Evolutionary conservation across 345 rosid species (phyloP), one percentile per base, ranked within the genome.

Genomic region (Arabidopsis suecica): DNA sequence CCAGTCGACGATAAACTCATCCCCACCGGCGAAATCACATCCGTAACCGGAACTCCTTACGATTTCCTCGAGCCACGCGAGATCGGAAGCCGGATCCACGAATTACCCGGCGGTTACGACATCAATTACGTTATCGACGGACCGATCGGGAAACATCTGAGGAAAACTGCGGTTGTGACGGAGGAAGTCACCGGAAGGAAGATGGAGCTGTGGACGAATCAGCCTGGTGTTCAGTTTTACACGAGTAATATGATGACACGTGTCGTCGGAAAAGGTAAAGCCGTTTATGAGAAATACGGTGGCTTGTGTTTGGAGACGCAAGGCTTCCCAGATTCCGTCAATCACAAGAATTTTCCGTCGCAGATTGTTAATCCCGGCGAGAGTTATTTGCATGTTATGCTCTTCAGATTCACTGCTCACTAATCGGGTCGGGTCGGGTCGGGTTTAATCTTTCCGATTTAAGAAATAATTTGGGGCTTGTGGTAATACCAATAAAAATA

Each of bases 311-410:
- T 89, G 80, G 90, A 92, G 89, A 90, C 96, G 47, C 98, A 85
- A 69, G 98, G 90, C 2, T 92, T 90, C 25, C 99, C 97, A 0
- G 93, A 90, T 77, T 77, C 96, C 0, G 98, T 95, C 16, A 89
- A 95, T 68, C 88, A 89, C 12, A 84, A 77, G 2, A 81, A 84
- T 61, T 95, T 95, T 50, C 99, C 97, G n/a, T 81, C 89, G 1
- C 93, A 89, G 85, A 82, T 88, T 69, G 85, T 95, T 42, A 68
- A 78, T 37, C 93, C 89, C 2, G 84, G 87, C 3, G 80, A 85
- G 54, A 74, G 51, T 33, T 89, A 95, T 40, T 33, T 65, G 72
- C 93, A 89, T 81, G 62, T 83, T 44, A 92, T 95, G 93, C 48
- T 90, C 38, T 92, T 65, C 48, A 84, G 89, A 74, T 92, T 90